These are phyloP conservation scores for Tanacetum coccineum DNA, from an alignment of 129 eudicot species.

Conservation along the genomic window DNA sequence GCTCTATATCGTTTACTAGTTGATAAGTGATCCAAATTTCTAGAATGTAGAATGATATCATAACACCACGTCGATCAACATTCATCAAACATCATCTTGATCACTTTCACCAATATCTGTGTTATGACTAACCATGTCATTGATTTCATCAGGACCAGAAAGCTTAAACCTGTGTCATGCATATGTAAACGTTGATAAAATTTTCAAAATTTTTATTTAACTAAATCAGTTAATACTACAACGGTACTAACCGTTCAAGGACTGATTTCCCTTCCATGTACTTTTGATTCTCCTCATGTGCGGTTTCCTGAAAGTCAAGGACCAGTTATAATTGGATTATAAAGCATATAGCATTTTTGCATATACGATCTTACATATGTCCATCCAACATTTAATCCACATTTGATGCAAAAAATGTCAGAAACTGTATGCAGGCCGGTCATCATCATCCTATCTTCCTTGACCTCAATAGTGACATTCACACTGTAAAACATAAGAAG, in stretches of 20 bases:
- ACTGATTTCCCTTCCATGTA: slow-evolving; percentile 98
- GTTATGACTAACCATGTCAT: slow-evolving; percentile 62
- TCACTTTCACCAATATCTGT: slow-evolving; percentile 69
- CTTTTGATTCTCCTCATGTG: slow-evolving; percentile 79
- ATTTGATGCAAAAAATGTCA: slow-evolving; percentile 75
- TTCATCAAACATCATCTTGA: slow-evolving; percentile 59
- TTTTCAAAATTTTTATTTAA: background rate
- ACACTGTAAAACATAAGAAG: slow-evolving; percentile 1
- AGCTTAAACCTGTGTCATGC: slow-evolving; percentile 61
- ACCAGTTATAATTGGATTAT: background rate
- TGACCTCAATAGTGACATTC: slow-evolving; percentile 66
- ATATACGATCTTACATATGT: slow-evolving; percentile 60
- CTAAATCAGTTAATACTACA: background rate
- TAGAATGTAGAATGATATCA: no score
- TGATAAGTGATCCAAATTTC: no score
- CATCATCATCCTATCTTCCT: slow-evolving; percentile 86
- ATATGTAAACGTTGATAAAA: background rate
- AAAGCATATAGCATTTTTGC: background rate
- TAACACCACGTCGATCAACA: slow-evolving; percentile 1
- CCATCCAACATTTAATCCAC: slow-evolving; percentile 92
- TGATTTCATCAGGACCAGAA: slow-evolving; percentile 80
- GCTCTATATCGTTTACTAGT: no score
- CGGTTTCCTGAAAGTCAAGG: slow-evolving; percentile 62
- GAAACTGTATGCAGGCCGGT: slow-evolving; percentile 88
- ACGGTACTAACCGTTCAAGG: slow-evolving; percentile 60